Percentiles rank a stretch among this genome's conserved stretches.
phyloP scores from a whole-genome alignment of 495 filamentous ascomycete genomes.

The Penicillium bovifimosum region DNA sequence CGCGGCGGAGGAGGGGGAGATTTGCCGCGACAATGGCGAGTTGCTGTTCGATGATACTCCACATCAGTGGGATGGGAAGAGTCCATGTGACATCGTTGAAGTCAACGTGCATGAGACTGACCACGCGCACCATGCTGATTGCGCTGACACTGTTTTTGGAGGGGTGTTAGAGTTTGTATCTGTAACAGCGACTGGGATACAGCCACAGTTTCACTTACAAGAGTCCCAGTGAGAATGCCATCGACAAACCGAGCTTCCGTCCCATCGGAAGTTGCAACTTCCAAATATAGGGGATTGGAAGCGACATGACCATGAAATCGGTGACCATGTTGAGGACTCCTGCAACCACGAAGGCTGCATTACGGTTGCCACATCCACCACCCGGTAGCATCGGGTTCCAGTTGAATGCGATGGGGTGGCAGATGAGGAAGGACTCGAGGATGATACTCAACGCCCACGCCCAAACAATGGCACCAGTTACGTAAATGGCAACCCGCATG shows the following conservation, averaged over 20 bases:
- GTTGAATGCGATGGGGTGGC: constrained; percentile 44
- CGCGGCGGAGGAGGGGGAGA: constrained; percentile 2
- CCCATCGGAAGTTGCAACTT: constrained; percentile 1
- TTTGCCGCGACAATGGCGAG: constrained; percentile 14
- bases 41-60: constrained; percentile 15
- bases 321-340: constrained; percentile 47
- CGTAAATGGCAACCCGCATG: constrained; percentile 7
- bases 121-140: constrained; percentile 18
- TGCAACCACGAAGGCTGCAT: constrained; percentile 40
- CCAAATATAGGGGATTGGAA: constrained; percentile 7
- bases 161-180: not conserved
- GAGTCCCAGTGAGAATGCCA: constrained; percentile 4
- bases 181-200: not conserved
- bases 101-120: constrained; percentile 9
- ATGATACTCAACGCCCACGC: constrained; percentile 11
- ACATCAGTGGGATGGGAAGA: constrained; percentile 11
- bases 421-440: constrained; percentile 20
- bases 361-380: constrained; percentile 45
- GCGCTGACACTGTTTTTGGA: constrained; percentile 9
- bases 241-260: constrained; percentile 1
- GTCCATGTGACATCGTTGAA: constrained; percentile 17
- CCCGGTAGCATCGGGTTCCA: constrained; percentile 37
- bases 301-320: constrained; percentile 41
- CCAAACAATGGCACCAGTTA: constrained; percentile 5
- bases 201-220: not conserved